phyloP scores from a whole-genome alignment of 306 rosid species.

The Rosa multiflora region DNA sequence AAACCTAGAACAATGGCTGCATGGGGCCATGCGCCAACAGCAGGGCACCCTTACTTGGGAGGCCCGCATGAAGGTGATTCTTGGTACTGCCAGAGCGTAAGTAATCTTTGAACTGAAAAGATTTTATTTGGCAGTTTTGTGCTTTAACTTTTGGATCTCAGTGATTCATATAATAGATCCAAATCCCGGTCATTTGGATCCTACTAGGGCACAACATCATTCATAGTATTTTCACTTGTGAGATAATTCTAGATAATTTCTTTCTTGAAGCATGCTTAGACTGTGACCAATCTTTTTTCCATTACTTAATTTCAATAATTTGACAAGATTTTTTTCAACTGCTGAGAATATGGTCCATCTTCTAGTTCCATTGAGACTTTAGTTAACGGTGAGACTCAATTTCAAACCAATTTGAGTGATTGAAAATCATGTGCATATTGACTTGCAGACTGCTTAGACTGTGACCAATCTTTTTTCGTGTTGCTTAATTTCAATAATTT shows the following conservation, averaged over 20 bases:
- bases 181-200: neutral
- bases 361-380: neutral
- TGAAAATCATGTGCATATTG: constrained; percentile 15
- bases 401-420: neutral
- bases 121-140: neutral
- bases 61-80: constrained; percentile 80
- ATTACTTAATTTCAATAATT: constrained; percentile 4
- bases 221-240: neutral
- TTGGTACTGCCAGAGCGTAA: constrained; percentile 98
- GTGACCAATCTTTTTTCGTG: constrained; percentile 10
- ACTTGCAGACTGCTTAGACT: constrained; percentile 47
- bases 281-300: neutral
- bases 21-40: constrained; percentile 71
- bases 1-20: constrained; percentile 94
- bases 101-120: constrained; percentile 34
- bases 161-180: neutral
- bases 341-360: neutral
- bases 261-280: neutral
- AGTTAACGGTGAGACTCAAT: neutral
- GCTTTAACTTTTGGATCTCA: neutral
- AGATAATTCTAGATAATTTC: neutral
- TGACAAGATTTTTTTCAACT: neutral
- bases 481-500: constrained; percentile 6
- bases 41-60: constrained; percentile 89
- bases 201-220: neutral